Evolutionary conservation across 1,284 basidiomycete genomes (phyloP), one percentile per base, ranked within the genome.

Genomic region (Stereum hirsutum): DNA sequence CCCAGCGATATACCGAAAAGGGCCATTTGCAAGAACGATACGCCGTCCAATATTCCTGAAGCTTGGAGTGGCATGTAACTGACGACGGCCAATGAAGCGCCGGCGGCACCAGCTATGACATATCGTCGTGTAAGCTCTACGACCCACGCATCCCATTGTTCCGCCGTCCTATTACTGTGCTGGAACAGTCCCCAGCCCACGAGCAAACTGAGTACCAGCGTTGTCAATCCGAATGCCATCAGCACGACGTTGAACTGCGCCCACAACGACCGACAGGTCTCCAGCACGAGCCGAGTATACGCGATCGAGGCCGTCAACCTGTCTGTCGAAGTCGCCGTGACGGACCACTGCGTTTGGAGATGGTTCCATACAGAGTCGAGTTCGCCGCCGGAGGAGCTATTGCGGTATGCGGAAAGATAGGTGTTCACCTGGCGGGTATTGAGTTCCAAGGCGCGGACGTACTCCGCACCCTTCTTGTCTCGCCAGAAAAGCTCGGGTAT

Each of bases 401-500:
- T 60, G 4, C 75, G 81, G 58, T 98, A 98, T 0, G 79, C 74
- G 14, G 78, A 67, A 15, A 97, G 67, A 59, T 94, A 98, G 4
- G 60, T 64, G 51, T 76, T 74, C 39, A 99, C 77, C 61, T 98
- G 95, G 12, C 67, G 68, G 0, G 78, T 74, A 52, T 95, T 95
- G 44, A 87, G 63, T 42, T 76, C 62, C 2, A 91, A 71, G 0
- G 92, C 92, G 1, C 66, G 65, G 17, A 68, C 45, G 34, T 61
- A 60, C 7, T 51, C 47, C 4, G 49, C 50, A 5, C 56, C 58
- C 2, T 51, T 41, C 38, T 28, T 52, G 46, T 57, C 54, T 23
- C 59, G 59, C 50, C 62, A 59, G 60, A 99, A 98, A 14, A 93
- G 64, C 57, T 99, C 94, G 0, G 95, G 95, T 20, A 99, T 89